Base-by-base conservation (phyloP, 2,329 filamentous ascomycete genomes). In the Leptographium wingfieldii region DNA sequence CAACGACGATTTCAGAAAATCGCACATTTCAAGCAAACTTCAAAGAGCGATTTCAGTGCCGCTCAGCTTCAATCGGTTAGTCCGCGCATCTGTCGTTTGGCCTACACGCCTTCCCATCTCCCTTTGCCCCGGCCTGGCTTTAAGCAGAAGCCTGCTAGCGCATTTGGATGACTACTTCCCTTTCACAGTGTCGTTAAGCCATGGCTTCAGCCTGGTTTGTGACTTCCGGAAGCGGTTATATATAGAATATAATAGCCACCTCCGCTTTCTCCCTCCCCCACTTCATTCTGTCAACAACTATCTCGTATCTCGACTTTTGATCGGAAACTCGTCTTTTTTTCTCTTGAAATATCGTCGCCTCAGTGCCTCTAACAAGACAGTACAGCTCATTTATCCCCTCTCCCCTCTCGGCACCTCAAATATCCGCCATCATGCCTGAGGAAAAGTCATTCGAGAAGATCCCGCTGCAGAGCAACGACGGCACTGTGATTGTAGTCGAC, bases 401-500 rank as follows among this genome's bases (percentile, higher is more conserved):
- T 46, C 43, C 16, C 16, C 2, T n/a, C 22, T n/a, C 19, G 10
- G 19, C 16, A 9, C 4, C 43, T 31, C 5, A 9, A 31, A 52
- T 14, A 25, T 5, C 27, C n/a, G 12, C 29, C 46, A 53, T 2
- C 31, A 72, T 72, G 70, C 61, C 69, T 1, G 66, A 66, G 31
- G 68, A 69, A 53, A 66, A 61, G 59, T 4, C 31, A 6, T 62
- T 65, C 25, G 67, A 73, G 59, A 79, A 76, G 71, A 70, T 82
- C 66, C 76, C 72, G 68, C 69, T 83, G 35, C 68, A 72, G 65
- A 80, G 78, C 73, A 81, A 80, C 66, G 80, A 83, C 64, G 70
- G 68, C 60, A 73, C 74, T 54, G 67, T 69, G 33, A 75, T 82
- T 57, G 71, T 73, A 65, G 74, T 80, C 59, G 91, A 95, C 65